A percentile compares a stretch with the other conserved stretches of the same genome.
phyloP scores from a whole-genome alignment of 352 stramenopile genomes.

The Phytophthora parvispora region DNA sequence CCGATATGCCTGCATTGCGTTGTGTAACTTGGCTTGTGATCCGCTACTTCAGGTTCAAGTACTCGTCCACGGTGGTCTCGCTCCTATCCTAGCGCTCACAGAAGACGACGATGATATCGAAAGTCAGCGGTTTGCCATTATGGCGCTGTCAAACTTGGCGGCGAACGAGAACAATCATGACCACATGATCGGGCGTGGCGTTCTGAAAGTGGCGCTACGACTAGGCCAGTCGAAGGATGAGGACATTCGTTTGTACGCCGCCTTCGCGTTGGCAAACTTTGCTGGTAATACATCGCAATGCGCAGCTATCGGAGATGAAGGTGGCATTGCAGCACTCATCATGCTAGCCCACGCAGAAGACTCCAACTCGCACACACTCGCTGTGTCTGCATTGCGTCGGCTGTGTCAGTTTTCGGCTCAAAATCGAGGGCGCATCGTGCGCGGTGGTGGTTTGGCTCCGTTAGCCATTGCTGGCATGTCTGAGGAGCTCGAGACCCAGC shows the following conservation, averaged over 20 bases:
- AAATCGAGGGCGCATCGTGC: constrained; percentile 92
- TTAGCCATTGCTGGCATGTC: constrained; percentile 89
- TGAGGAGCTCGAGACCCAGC: constrained; percentile 95
- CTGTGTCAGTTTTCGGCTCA: constrained; percentile 91
- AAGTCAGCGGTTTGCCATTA: constrained; percentile 93
- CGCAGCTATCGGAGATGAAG: constrained; percentile 89
- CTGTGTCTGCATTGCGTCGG: constrained; percentile 93
- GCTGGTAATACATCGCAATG: constrained; percentile 90
- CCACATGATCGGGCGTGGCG: constrained; percentile 90
- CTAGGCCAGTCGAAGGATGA: constrained; percentile 80
- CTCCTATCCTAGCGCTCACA: constrained; percentile 88
- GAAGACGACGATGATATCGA: constrained; percentile 73
- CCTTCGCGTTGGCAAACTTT: constrained; percentile 96
- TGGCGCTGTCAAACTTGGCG: constrained; percentile 96
- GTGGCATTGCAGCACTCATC: constrained; percentile 93
- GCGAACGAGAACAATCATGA: constrained; percentile 96
- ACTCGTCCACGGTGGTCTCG: constrained; percentile 94
- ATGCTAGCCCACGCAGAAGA: constrained; percentile 90
- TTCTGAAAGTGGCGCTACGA: constrained; percentile 85
- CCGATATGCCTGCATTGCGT: constrained; percentile 95
- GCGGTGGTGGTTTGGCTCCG: constrained; percentile 84
- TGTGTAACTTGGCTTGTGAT: constrained; percentile 97
- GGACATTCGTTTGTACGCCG: constrained; percentile 91
- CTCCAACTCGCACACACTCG: constrained; percentile 93
- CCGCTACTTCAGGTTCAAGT: constrained; percentile 92